Conservation (phyloP, 768 basidiomycete species). For the Tulasnella sp. region DNA sequence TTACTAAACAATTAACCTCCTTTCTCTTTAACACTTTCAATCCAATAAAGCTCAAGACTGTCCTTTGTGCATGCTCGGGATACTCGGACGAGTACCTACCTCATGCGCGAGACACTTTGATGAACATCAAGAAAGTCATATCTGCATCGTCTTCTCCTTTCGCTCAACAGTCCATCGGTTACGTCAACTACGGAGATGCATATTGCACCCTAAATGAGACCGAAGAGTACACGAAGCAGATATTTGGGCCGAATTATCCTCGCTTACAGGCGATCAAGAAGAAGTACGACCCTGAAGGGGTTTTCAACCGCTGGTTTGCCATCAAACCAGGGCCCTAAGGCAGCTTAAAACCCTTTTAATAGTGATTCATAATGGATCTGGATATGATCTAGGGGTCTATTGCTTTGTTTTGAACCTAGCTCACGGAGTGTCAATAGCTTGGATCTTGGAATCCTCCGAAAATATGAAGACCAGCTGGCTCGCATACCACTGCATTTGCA, state of each 20-base stretch:
- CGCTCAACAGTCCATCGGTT: neutral
- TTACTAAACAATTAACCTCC: neutral
- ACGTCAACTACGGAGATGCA: neutral
- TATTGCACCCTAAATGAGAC: neutral
- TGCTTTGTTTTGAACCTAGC: no score
- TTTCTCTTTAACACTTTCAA: no score
- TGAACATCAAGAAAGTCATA: neutral
- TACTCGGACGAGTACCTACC: neutral
- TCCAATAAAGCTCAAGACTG: neutral
- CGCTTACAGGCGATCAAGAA: slow-evolving; percentile 4
- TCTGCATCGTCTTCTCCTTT: neutral
- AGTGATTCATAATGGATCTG: no score
- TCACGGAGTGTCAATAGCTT: no score
- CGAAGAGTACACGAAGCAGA: neutral
- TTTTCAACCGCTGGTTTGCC: slow-evolving; percentile 15
- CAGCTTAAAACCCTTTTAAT: no score
- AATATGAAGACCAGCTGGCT: no score
- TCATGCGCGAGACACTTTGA: neutral
- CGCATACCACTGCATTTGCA: no score
- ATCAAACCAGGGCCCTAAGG: slow-evolving; percentile 1
- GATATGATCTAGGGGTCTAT: no score
- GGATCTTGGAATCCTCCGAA: no score
- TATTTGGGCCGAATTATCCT: slow-evolving; percentile 9
- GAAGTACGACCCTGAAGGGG: slow-evolving; percentile 9
- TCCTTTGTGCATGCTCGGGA: neutral